Evolutionary conservation across 2,329 filamentous ascomycete genomes (phyloP).

Genomic region (Monilinia aucupariae): DNA sequence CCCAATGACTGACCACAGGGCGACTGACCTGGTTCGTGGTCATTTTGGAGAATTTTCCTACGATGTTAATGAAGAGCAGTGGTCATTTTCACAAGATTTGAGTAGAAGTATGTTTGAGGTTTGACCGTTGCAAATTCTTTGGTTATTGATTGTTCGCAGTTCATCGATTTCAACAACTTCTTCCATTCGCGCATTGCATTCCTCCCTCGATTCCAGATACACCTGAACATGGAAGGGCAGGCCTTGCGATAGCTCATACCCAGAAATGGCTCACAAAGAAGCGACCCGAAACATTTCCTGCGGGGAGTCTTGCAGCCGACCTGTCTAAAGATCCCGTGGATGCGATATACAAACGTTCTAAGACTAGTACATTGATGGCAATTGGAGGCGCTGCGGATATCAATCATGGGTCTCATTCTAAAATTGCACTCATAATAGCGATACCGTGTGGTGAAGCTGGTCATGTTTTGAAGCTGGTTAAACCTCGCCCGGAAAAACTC

Average conservation of each 20-base stretch:
- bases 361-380: slow-evolving; percentile 25
- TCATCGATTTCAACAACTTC: slow-evolving; percentile 28
- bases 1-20: slow-evolving; percentile 37
- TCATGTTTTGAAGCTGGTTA: slow-evolving; percentile 32
- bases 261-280: slow-evolving; percentile 28
- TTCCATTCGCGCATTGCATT: slow-evolving; percentile 27
- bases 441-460: slow-evolving; percentile 32
- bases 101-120: slow-evolving; percentile 21
- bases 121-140: background rate
- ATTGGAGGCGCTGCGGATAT: slow-evolving; percentile 24
- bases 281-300: slow-evolving; percentile 29
- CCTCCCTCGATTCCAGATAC: slow-evolving; percentile 24
- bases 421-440: slow-evolving; percentile 26
- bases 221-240: slow-evolving; percentile 14
- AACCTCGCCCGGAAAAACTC: slow-evolving; percentile 26
- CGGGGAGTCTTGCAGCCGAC: slow-evolving; percentile 17
- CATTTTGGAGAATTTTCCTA: slow-evolving; percentile 49
- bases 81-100: slow-evolving; percentile 31
- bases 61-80: slow-evolving; percentile 32
- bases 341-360: slow-evolving; percentile 14
- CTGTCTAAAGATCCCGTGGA: slow-evolving; percentile 1
- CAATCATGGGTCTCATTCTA: slow-evolving; percentile 22
- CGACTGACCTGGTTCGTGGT: slow-evolving; percentile 47
- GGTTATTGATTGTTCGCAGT: slow-evolving; percentile 22
- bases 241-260: slow-evolving; percentile 14